Evolutionary conservation across 1,284 basidiomycete species (phyloP).

Genomic region (Apiotrichum porosum): DNA sequence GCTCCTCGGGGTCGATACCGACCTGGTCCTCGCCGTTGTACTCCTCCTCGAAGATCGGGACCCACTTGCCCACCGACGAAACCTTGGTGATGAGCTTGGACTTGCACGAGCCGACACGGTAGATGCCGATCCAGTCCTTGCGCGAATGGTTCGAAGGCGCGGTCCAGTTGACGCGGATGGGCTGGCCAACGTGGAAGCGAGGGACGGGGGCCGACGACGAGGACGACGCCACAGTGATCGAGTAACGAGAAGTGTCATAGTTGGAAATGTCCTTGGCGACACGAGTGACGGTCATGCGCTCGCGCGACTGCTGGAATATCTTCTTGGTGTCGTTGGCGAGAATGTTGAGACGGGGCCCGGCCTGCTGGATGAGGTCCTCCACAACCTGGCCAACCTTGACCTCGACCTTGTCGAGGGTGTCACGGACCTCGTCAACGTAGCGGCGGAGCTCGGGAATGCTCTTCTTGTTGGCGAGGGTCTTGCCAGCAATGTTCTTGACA

Average conservation of each 20-base stretch:
- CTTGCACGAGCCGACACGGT: constrained; percentile 82
- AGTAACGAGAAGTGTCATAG: constrained; percentile 75
- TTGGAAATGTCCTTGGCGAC: constrained; percentile 72
- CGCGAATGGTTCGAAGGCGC: constrained; percentile 82
- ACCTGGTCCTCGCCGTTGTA: constrained; percentile 82
- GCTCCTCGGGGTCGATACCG: constrained; percentile 39
- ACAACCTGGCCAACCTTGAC: constrained; percentile 84
- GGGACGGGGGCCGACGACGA: constrained; percentile 45
- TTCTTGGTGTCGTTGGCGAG: constrained; percentile 89
- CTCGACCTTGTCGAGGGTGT: constrained; percentile 89
- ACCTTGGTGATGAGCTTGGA: constrained; percentile 76
- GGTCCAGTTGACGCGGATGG: constrained; percentile 79
- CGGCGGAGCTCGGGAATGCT: constrained; percentile 68
- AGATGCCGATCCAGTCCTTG: constrained; percentile 97
- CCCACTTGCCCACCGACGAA: constrained; percentile 86
- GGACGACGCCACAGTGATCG: constrained; percentile 55
- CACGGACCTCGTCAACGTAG: constrained; percentile 82
- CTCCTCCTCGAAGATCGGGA: constrained; percentile 83
- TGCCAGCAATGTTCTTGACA: constrained; percentile 79
- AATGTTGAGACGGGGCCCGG: constrained; percentile 63
- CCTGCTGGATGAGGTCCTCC: constrained; percentile 83
- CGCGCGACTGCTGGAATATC: constrained; percentile 82
- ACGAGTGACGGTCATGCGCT: constrained; percentile 82
- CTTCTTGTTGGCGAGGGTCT: constrained; percentile 56
- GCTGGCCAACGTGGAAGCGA: constrained; percentile 84